Evolutionary conservation across 768 basidiomycete species (phyloP), one percentile per base, ranked within the genome.

Genomic region (Tulasnella sp.): DNA sequence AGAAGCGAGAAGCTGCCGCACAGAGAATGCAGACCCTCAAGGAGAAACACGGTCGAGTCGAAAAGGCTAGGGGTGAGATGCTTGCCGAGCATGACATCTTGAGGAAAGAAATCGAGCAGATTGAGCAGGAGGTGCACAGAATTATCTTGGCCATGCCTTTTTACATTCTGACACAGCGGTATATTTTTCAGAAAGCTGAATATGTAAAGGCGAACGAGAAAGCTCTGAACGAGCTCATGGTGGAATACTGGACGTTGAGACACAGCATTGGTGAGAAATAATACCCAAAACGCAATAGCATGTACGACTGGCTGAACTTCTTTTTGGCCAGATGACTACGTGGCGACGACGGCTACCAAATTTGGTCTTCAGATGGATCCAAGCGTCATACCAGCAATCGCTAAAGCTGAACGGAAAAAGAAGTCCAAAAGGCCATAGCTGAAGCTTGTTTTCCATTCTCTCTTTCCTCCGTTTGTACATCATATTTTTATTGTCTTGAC

Each of bases 281-380:
- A 60, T 21, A 24, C 44, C 34, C n/a, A n/a, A 46, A 55, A 49
- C 7, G 22, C 38, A 41, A 15, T 31, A 29, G 38, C 29, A 51
- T 15, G 9, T 43, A 21, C 17, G 3, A 8, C 29, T 45, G 31
- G 17, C 29, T 45, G 27, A 8, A 49, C 17, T 19, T 17, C 22
- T 42, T 59, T 4, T 59, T 27, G 21, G 29, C 30, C 44, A 89
- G 88, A 88, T 68, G 78, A 88, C 1, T 91, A 87, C 65, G 89
- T 90, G 87, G 87, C 88, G 69, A 88, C 84, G 0, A 73, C 90
- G 25, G 85, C 87, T 2, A 86, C 86, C 70, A 86, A 87, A 65
- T 74, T 91, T 45, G 86, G 84, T 53, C 76, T 87, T 77, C 49
- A 61, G 19, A 22, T 65, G 2, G 55, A 63, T 10, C 46, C 46